Evolutionary conservation across 305 asterid species (phyloP), one percentile per base, ranked within the genome.

Genomic region (Fraxinus sp.): DNA sequence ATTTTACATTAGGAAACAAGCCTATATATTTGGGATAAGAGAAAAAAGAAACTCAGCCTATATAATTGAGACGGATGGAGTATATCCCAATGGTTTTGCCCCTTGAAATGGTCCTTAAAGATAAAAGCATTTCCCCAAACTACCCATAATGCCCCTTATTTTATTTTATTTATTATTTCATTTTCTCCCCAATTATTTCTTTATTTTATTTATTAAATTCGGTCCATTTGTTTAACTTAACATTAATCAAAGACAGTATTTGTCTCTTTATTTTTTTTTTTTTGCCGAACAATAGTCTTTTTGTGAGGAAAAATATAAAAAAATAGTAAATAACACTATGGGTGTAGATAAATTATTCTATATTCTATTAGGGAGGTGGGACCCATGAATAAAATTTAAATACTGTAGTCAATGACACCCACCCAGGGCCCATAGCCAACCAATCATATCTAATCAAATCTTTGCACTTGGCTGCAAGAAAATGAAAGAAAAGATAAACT

Each of bases 61-160:
- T 28, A 28, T 28, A 28, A 28, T 28, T 28, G 30, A 28, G 30
- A 28, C 30, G 30, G 1, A 28, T 0, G 2, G 30, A 28, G 30
- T 28, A 28, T 18, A 4, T 6, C 37, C 85, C 82, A 28, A 52
- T 79, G 77, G 30, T 76, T 13, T 30, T 77, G 84, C 86, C 85
- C 59, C 66, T 77, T 77, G 87, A 86, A 84, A 86, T 68, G 85
- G 86, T 82, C 85, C 71, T 36, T 6, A 7, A 46, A n/a, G 3
- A 13, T 10, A 77, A 43, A 9, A 79, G 76, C 75, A 5, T 26
- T 24, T 33, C 20, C 32, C 14, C 3, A 2, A 74, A 5, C 75
- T 85, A 26, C 78, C 86, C 7, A 75, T 2, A 13, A 9, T 83
- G 52, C 62, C 87, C 85, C 28, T 28, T 77, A 70, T 49, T 68